A percentile compares a stretch with the other conserved stretches of the same genome.
Evolutionary conservation across 2,329 filamentous ascomycete genomes (phyloP).

Genomic region (Penicillium crustosum): DNA sequence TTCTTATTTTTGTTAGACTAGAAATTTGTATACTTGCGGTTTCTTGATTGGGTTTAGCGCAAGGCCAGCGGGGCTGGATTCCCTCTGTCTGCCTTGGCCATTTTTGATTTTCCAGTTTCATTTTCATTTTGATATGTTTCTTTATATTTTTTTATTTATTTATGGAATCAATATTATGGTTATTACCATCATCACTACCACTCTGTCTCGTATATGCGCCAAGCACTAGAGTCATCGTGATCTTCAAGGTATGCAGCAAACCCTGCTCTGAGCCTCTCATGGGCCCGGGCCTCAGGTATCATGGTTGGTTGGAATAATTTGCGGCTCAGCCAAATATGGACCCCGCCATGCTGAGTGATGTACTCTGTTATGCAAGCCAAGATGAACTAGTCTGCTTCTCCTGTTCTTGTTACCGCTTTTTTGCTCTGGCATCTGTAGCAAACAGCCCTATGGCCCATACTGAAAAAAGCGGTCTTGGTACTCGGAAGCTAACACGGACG

Average conservation of each 20-base stretch:
- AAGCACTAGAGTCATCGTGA: constrained; percentile 10
- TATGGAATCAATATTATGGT: neutral
- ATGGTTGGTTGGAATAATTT: constrained; percentile 5
- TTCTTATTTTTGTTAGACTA: constrained; percentile 13
- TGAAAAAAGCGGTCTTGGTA: constrained; percentile 8
- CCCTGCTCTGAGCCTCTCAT: constrained; percentile 13
- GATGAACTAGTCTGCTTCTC: constrained; percentile 1
- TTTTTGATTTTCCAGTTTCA: neutral
- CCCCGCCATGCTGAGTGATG: constrained; percentile 1
- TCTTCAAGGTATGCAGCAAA: constrained; percentile 8
- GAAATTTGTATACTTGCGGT: constrained; percentile 22
- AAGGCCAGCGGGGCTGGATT: constrained; percentile 18
- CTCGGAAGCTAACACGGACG: neutral
- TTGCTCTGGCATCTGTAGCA: constrained; percentile 2
- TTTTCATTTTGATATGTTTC: neutral
- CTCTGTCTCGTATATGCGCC: constrained; percentile 1
- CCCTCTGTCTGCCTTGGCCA: constrained; percentile 9
- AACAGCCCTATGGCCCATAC: constrained; percentile 11
- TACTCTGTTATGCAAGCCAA: constrained; percentile 1
- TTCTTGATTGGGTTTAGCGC: constrained; percentile 18
- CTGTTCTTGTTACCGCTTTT: constrained; percentile 9
- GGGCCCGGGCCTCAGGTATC: neutral
- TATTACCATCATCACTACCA: neutral
- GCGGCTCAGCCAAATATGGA: constrained; percentile 1
- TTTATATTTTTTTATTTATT: neutral